Percentiles rank a stretch among this genome's conserved stretches.
Evolutionary conservation across 345 rosid species (phyloP).

Genomic region (Punica granatum): DNA sequence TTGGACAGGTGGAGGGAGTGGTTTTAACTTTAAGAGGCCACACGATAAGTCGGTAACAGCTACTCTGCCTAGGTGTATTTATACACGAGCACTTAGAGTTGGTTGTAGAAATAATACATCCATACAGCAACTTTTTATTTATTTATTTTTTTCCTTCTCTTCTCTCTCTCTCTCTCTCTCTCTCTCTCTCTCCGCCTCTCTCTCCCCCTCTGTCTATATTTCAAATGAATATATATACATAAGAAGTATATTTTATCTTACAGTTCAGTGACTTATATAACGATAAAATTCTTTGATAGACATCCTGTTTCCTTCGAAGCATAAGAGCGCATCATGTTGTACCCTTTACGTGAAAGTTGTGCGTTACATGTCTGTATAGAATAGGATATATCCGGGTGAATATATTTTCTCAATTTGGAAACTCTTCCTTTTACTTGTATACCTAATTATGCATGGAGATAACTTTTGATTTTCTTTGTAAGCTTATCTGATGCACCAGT

Average conservation of each 20-base stretch:
- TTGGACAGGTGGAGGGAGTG: constrained; percentile 25
- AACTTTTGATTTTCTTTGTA: not conserved
- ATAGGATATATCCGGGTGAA: not conserved
- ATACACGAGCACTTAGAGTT: not conserved
- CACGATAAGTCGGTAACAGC: not conserved
- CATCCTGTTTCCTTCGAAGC: not conserved
- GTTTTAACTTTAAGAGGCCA: constrained; percentile 12
- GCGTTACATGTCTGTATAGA: not conserved
- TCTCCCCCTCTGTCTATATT: not conserved
- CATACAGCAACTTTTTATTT: not conserved
- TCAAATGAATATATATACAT: not conserved
- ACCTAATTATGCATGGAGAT: no score
- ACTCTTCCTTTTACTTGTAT: no score
- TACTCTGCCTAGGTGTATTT: not conserved
- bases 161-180: no score
- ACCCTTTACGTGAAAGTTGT: not conserved
- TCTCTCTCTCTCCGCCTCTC: no score
- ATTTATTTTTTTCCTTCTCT: not conserved
- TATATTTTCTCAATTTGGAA: not conserved
- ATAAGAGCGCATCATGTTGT: not conserved
- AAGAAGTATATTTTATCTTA: not conserved
- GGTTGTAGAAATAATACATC: not conserved
- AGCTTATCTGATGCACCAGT: constrained; percentile 1
- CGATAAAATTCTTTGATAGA: not conserved
- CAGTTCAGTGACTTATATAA: not conserved